These are phyloP conservation scores for Myotisia sp. DNA, from an alignment of 2,329 filamentous ascomycete species.

Conservation along the genomic window DNA sequence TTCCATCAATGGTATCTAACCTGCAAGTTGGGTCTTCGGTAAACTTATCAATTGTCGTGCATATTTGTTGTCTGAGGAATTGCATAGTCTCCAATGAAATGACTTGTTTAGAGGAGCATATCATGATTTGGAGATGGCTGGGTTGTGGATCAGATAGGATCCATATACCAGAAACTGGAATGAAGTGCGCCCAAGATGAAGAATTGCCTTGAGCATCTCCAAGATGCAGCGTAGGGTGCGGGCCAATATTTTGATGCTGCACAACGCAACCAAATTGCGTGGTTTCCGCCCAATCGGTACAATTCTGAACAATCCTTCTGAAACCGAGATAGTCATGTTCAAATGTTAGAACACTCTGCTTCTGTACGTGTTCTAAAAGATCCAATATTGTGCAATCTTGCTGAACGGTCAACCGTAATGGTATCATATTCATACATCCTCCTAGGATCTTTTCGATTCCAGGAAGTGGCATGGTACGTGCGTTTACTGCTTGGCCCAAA, in stretches of 20 bases:
- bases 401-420: slow-evolving; percentile 40
- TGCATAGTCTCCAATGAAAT: too few relatives aligned
- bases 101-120: too few relatives aligned
- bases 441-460: slow-evolving; percentile 40
- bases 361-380: slow-evolving; percentile 35
- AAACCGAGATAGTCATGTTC: slow-evolving; percentile 3
- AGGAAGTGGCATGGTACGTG: slow-evolving; percentile 40
- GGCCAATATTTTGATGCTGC: slow-evolving; percentile 9
- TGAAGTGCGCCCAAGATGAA: too few relatives aligned
- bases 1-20: too few relatives aligned
- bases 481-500: slow-evolving; percentile 47
- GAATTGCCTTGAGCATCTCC: too few relatives aligned
- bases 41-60: too few relatives aligned
- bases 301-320: slow-evolving; percentile 4
- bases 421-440: slow-evolving; percentile 48
- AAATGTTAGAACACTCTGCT: slow-evolving; percentile 26
- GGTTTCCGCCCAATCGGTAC: slow-evolving; percentile 3
- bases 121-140: too few relatives aligned
- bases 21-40: too few relatives aligned
- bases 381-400: slow-evolving; percentile 31
- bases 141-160: too few relatives aligned
- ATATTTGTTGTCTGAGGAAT: too few relatives aligned
- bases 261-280: slow-evolving; percentile 5
- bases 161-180: too few relatives aligned
- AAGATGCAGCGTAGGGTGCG: too few relatives aligned